A percentile compares a stretch with the other conserved stretches of the same genome.
Conservation (phyloP, 1,284 basidiomycete genomes). For the Ceratobasidium sp. region DNA sequence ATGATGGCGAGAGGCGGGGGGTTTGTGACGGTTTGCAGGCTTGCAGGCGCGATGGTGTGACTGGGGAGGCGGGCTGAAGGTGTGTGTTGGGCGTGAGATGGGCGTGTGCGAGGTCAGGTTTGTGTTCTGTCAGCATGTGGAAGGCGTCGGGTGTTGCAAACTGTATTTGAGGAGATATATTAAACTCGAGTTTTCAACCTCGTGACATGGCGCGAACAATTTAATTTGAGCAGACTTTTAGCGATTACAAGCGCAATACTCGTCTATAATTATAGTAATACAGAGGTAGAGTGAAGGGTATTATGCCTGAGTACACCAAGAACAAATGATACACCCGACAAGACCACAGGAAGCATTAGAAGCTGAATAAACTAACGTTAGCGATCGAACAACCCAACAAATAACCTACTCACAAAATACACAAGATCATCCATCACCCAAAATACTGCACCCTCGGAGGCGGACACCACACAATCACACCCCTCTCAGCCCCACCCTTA, state of each 20-base stretch:
- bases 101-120: slow-evolving; percentile 13
- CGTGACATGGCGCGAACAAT: not conserved
- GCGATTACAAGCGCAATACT: not conserved
- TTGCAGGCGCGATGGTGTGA: not conserved
- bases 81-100: not conserved
- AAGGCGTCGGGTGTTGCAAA: not conserved
- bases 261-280: no score
- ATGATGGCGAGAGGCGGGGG: slow-evolving; percentile 28
- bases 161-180: not conserved
- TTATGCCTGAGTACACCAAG: not conserved
- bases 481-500: slow-evolving; percentile 2
- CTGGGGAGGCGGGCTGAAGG: not conserved
- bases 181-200: not conserved
- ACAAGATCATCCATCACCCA: not conserved
- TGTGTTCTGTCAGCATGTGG: not conserved
- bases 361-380: not conserved
- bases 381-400: no score
- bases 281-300: no score
- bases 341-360: not conserved
- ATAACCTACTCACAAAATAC: no score
- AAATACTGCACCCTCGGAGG: slow-evolving; percentile 35
- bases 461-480: slow-evolving; percentile 37
- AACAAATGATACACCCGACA: not conserved
- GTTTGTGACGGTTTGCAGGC: slow-evolving; percentile 8
- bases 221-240: not conserved